A percentile compares a stretch with the other conserved stretches of the same genome.
Evolutionary conservation across 2,329 filamentous ascomycete genomes (phyloP).

Genomic region (Sclerotinia spermophila): DNA sequence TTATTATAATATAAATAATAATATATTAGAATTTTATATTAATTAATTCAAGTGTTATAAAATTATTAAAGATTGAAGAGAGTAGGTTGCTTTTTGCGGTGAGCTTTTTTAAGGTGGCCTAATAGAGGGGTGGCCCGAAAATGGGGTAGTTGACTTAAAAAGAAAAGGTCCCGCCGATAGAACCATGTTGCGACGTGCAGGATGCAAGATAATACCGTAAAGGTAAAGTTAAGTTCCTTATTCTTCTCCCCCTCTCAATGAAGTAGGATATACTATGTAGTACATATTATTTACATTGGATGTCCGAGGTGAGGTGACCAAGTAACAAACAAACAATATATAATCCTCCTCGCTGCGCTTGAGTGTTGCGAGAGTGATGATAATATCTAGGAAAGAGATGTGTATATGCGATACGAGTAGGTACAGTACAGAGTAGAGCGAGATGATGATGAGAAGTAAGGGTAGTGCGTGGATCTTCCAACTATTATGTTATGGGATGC

Average conservation of each 20-base stretch:
- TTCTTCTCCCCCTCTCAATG: background rate
- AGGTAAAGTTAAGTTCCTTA: background rate
- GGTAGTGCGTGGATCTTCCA: background rate
- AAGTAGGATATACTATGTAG: too few relatives aligned
- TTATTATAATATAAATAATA: too few relatives aligned
- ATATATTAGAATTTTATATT: too few relatives aligned
- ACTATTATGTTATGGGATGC: slow-evolving; percentile 1
- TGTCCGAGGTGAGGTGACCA: background rate
- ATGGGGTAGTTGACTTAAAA: too few relatives aligned
- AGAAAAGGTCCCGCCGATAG: background rate
- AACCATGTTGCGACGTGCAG: slow-evolving; percentile 12
- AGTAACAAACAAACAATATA: background rate
- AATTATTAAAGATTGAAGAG: too few relatives aligned
- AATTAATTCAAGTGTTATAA: too few relatives aligned
- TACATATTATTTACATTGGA: too few relatives aligned
- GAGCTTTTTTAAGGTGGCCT: too few relatives aligned
- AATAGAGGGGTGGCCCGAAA: too few relatives aligned
- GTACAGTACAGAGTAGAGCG: background rate
- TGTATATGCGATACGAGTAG: background rate
- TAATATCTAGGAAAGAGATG: background rate
- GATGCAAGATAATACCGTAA: slow-evolving; percentile 9
- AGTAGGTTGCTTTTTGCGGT: too few relatives aligned
- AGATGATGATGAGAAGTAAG: background rate
- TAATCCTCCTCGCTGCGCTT: background rate
- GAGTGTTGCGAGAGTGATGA: background rate